Evolutionary conservation across 352 stramenopile species (phyloP).

Genomic region (Phytopythium aichiense): DNA sequence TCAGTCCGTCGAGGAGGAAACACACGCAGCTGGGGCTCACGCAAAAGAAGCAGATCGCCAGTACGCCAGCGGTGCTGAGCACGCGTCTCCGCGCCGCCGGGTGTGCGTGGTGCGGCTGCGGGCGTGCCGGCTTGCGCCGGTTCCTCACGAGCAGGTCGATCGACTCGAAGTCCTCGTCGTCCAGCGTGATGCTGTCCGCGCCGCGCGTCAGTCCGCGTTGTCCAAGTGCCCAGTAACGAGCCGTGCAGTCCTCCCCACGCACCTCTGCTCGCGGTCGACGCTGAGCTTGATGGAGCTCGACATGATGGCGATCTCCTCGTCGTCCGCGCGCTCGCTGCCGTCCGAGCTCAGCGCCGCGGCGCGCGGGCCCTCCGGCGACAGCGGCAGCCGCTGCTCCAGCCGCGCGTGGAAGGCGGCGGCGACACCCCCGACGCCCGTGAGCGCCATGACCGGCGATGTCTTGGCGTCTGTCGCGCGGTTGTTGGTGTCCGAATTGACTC

Average conservation of each 20-base stretch:
- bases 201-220: background rate
- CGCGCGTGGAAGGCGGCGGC: slow-evolving; percentile 6
- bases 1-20: background rate
- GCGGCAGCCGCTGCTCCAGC: slow-evolving; percentile 1
- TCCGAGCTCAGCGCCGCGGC: background rate
- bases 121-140: background rate
- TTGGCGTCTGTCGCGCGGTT: background rate
- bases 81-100: slow-evolving; percentile 10
- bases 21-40: background rate
- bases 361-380: background rate
- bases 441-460: background rate
- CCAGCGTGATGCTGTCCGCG: slow-evolving; percentile 6
- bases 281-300: slow-evolving; percentile 9
- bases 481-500: background rate
- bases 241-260: background rate
- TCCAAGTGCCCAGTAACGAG: background rate
- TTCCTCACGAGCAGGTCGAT: slow-evolving; percentile 9
- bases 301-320: slow-evolving; percentile 20
- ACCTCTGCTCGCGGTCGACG: slow-evolving; percentile 7
- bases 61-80: slow-evolving; percentile 9
- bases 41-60: slow-evolving; percentile 19
- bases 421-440: background rate
- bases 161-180: slow-evolving; percentile 18
- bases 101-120: background rate
- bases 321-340: slow-evolving; percentile 3